Base-by-base conservation (phyloP, 495 filamentous ascomycete genomes). In the Trichoderma orchidacearum region DNA sequence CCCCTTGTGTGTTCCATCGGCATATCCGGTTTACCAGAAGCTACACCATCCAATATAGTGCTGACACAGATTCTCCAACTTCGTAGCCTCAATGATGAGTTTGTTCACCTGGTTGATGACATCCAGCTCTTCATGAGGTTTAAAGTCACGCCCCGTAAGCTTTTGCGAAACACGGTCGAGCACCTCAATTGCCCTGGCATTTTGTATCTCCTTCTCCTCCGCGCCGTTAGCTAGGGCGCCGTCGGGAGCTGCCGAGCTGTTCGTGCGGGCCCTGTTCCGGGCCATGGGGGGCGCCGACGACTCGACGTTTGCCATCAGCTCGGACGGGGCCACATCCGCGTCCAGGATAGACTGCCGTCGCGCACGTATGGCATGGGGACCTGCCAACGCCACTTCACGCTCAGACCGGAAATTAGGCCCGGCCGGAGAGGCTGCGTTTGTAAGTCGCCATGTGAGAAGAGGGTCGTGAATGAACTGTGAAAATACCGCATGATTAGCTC, bases 41-140 rank as follows among this genome's bases (percentile, higher is more conserved):
- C 86, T 90, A 69, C 89, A 95, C 89, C 90, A 94, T 55, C 92
- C 93, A 58, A 97, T 96, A 70, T 96, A 99, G 73, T 97, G 93
- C 73, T 96, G 93, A 66, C 94, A 97, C 57, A 99, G 77, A 71
- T 97, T 97, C 76, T 97, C 94, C 48, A 96, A 75, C 62, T 89
- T 96, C 5, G 93, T 97, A 18, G 94, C 94, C 71, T 99, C 92
- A 31, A 84, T 84, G 58, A 97, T 85, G 63, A 97, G 71, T 70
- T 91, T 92, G 66, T 95, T 90, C 2, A 99, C 94, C 68, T 97
- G 94, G 34, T 84, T 80, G 17, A 85, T 84, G n/a, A 94, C 82
- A 53, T 80, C 83, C 56, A 99, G 76, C 70, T 96, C 93, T 59
- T 91, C 88, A 11, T 78, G 72, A 0, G 75, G 72, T 58, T 81